Evolutionary conservation across 148 eudicot genomes (phyloP).

Genomic region (Euryodendron excelsum): DNA sequence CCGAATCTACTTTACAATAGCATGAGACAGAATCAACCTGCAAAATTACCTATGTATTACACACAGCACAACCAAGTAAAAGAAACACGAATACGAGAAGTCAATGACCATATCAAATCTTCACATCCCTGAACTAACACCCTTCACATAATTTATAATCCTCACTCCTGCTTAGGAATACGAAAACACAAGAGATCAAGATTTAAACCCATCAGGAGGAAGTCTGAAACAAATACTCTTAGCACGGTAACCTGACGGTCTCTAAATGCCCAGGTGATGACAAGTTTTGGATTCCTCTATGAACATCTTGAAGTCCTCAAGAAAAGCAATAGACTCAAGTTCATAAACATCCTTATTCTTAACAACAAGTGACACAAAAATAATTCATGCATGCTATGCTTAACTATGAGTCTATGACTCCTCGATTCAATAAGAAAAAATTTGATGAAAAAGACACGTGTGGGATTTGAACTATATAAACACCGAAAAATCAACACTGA

Average conservation of each 20-base stretch:
- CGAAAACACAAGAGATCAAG: not conserved
- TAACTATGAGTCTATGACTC: too few species aligned
- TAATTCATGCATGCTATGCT: too few species aligned
- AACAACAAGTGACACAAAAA: too few species aligned
- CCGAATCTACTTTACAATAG: slow-evolving; percentile 84
- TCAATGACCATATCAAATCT: not conserved
- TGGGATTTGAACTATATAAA: too few species aligned
- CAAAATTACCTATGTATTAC: not conserved
- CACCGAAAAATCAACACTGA: too few species aligned
- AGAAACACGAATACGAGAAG: not conserved
- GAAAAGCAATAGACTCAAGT: too few species aligned
- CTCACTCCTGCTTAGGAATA: not conserved
- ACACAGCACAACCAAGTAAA: not conserved
- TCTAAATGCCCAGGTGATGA: not conserved
- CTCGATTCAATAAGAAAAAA: too few species aligned
- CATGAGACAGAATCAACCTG: slow-evolving; percentile 98
- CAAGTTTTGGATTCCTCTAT: not conserved
- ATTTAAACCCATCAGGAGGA: not conserved
- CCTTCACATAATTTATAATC: not conserved
- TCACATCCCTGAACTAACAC: not conserved
- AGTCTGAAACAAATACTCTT: not conserved
- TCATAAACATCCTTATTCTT: too few species aligned
- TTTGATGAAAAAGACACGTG: too few species aligned
- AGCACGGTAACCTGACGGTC: not conserved
- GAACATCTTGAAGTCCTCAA: too few species aligned